Percentiles rank a stretch among this genome's conserved stretches.
Conservation (phyloP, 164 flowering plant genomes). For the Taxillus chinensis region DNA sequence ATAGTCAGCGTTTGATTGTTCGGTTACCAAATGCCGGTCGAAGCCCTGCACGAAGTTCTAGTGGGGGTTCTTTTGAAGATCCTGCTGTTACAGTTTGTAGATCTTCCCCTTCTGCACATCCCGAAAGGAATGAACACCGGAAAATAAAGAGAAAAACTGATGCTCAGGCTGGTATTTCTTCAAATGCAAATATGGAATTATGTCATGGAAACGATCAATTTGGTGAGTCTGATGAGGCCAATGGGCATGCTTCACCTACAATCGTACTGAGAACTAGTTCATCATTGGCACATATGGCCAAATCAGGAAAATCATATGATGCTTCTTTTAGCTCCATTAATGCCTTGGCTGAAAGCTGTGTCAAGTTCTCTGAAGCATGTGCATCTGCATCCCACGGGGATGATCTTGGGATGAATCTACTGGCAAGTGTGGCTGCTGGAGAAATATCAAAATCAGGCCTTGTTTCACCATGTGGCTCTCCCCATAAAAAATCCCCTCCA, state of each 20-base stretch:
- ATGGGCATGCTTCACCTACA: neutral
- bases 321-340: slow-evolving; percentile 47
- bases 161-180: neutral
- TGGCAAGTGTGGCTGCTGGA: slow-evolving; percentile 4
- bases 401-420: slow-evolving; percentile 2
- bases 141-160: neutral
- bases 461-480: neutral
- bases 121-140: neutral
- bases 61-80: slow-evolving; percentile 29
- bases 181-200: neutral
- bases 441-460: neutral
- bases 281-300: slow-evolving; percentile 3
- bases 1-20: slow-evolving; percentile 2
- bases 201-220: neutral
- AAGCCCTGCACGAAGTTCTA: slow-evolving; percentile 26
- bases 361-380: slow-evolving; percentile 14
- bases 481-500: neutral
- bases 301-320: slow-evolving; percentile 4
- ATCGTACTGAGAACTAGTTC: slow-evolving; percentile 12
- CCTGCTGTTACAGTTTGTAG: slow-evolving; percentile 24
- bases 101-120: slow-evolving; percentile 15
- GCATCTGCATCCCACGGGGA: neutral
- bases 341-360: slow-evolving; percentile 58
- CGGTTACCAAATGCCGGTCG: slow-evolving; percentile 15
- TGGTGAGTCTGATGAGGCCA: slow-evolving; percentile 1